These are phyloP conservation scores for Vitis rupestris DNA, from an alignment of 164 flowering plant genomes.

Conservation along the genomic window DNA sequence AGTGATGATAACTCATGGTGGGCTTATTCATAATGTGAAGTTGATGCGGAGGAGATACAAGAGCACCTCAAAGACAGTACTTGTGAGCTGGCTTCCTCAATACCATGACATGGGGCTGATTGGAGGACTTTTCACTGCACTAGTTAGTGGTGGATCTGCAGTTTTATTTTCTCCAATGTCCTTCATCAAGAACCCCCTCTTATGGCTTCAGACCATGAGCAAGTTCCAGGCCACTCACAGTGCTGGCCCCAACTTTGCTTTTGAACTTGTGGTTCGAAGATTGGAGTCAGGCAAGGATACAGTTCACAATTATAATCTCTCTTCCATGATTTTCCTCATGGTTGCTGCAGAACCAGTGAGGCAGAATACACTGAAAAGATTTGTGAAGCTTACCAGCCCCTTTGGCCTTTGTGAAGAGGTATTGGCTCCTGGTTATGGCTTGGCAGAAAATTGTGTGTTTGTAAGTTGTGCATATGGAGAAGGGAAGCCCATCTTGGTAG, in stretches of 20 bases:
- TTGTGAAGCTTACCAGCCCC: slow-evolving; percentile 57
- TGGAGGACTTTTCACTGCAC: slow-evolving; percentile 74
- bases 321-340: slow-evolving; percentile 76
- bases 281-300: slow-evolving; percentile 52
- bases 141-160: slow-evolving; percentile 76
- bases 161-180: slow-evolving; percentile 74
- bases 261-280: slow-evolving; percentile 62
- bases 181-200: slow-evolving; percentile 71
- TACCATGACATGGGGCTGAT: slow-evolving; percentile 90
- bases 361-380: slow-evolving; percentile 62
- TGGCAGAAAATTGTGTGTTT: slow-evolving; percentile 84
- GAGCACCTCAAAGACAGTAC: slow-evolving; percentile 70
- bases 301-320: slow-evolving; percentile 46
- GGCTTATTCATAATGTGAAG: slow-evolving; percentile 78
- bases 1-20: slow-evolving; percentile 84
- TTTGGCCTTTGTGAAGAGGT: slow-evolving; percentile 58
- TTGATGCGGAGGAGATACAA: slow-evolving; percentile 62
- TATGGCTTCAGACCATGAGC: slow-evolving; percentile 71
- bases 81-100: slow-evolving; percentile 89
- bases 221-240: slow-evolving; percentile 70
- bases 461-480: slow-evolving; percentile 79
- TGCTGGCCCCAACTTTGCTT: slow-evolving; percentile 85
- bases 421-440: slow-evolving; percentile 85
- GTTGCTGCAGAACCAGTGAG: slow-evolving; percentile 87
- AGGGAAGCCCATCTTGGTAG: slow-evolving; percentile 56